Evolutionary conservation across 768 basidiomycete species (phyloP), one percentile per base, ranked within the genome.

Genomic region (Kwoniella heveanensis): DNA sequence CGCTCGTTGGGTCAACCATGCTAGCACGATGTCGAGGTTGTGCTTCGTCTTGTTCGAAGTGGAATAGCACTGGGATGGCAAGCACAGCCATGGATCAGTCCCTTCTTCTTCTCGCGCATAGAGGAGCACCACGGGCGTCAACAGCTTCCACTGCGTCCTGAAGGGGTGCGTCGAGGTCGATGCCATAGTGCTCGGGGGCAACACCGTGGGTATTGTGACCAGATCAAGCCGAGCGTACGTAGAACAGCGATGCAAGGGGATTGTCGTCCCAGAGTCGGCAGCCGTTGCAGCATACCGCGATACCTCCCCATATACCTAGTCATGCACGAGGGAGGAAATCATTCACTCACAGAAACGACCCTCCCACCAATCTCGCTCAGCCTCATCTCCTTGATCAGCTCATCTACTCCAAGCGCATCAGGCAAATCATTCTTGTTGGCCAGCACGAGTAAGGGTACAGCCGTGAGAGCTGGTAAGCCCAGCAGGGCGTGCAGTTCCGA

Each of bases 351-450:
- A 36, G 75, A 77, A n/a, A 77, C 75, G 4, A 73, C 72, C 39
- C 75, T 57, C 10, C 73, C 71, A 6, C 67, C 60, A 21, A 77
- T 74, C 51, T 74, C 75, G 19, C 75, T 71, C 37, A 77, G 59
- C 48, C 63, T 90, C 92, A 93, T 81, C 55, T 85, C 85, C 51
- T 83, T 84, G 57, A 96, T 96, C 44, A 96, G 82, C 52, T 92
- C 90, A 67, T 92, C 90, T 1, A 94, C 89, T 9, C 87, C 78
- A 15, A 88, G 85, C 64, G 91, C 90, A 9, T 83, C 86, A 1
- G 88, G 85, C 1, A 95, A 69, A 77, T 96, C 93, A 68, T 92
- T 95, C 82, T 96, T 96, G 81, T 96, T 96, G 3, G 92, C 93
- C 22, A 96, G 83, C 29, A 77, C 72, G 15, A 71, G 44, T 52